Conservation (phyloP, 495 filamentous ascomycete genomes). For the Friedmanniomyces endolithicus region DNA sequence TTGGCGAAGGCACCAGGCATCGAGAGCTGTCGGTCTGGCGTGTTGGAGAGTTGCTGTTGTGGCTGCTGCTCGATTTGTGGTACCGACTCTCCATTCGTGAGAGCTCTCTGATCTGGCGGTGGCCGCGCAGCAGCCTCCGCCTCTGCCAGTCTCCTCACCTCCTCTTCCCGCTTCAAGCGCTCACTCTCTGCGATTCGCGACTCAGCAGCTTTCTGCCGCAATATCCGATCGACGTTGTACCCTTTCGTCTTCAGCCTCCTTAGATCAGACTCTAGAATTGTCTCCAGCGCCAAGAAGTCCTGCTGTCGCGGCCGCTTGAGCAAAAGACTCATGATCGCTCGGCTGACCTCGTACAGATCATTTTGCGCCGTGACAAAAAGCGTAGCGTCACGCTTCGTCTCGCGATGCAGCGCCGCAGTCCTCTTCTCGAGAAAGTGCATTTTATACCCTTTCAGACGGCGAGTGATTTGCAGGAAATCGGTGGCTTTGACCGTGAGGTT, state of each 20-base stretch:
- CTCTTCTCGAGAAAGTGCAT: constrained; percentile 56
- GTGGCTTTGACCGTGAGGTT: constrained; percentile 70
- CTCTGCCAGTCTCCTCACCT: constrained; percentile 50
- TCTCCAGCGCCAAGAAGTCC: constrained; percentile 74
- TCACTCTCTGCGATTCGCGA: constrained; percentile 73
- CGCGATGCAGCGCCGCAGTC: constrained; percentile 52
- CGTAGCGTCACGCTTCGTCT: constrained; percentile 33
- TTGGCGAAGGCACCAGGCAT: constrained; percentile 18
- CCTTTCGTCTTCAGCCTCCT: constrained; percentile 65
- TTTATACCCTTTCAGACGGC: constrained; percentile 54
- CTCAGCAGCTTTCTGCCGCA: constrained; percentile 72
- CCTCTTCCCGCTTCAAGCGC: constrained; percentile 64
- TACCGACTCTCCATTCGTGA: background rate
- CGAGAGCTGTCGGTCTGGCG: constrained; percentile 12
- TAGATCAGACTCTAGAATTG: constrained; percentile 70
- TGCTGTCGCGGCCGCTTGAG: constrained; percentile 74
- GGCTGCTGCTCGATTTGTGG: constrained; percentile 37
- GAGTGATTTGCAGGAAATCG: constrained; percentile 56
- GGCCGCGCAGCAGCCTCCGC: constrained; percentile 19
- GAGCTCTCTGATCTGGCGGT: background rate
- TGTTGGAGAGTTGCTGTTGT: background rate
- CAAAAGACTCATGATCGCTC: constrained; percentile 64
- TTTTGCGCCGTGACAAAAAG: constrained; percentile 53
- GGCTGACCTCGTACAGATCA: constrained; percentile 81
- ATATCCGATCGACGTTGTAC: constrained; percentile 88